Percentiles rank a stretch among this genome's conserved stretches.
Conservation (phyloP, 1,284 basidiomycete genomes). For the Trichosporon faecale region DNA sequence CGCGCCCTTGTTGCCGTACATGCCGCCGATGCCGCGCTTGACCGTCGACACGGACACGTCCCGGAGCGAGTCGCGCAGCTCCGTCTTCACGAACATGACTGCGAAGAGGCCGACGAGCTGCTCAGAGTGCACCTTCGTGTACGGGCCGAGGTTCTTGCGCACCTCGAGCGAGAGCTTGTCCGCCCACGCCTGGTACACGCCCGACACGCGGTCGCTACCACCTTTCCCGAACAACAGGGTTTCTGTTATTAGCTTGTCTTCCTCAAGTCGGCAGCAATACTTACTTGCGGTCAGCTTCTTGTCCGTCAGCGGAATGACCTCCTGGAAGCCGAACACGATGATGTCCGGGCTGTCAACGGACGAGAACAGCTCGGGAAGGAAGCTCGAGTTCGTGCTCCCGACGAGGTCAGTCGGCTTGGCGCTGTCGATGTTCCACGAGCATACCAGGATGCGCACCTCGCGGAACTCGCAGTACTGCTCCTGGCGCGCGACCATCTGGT, state of each 20-base stretch:
- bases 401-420: constrained; percentile 72
- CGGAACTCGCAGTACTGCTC: constrained; percentile 74
- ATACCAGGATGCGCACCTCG: constrained; percentile 71
- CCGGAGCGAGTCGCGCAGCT: constrained; percentile 57
- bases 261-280: constrained; percentile 25
- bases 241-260: constrained; percentile 51
- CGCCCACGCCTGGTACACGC: constrained; percentile 81
- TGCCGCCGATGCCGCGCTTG: constrained; percentile 83
- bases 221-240: constrained; percentile 72
- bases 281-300: constrained; percentile 80
- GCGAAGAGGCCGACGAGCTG: constrained; percentile 86
- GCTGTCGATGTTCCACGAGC: constrained; percentile 93
- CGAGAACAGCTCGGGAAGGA: constrained; percentile 67
- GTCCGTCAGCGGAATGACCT: constrained; percentile 89
- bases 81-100: constrained; percentile 68
- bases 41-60: constrained; percentile 73
- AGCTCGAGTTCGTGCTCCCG: constrained; percentile 63
- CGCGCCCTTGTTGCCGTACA: constrained; percentile 96
- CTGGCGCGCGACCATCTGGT: constrained; percentile 71
- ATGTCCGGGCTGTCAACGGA: constrained; percentile 77
- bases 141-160: constrained; percentile 67
- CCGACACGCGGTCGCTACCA: constrained; percentile 71
- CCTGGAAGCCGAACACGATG: constrained; percentile 91
- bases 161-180: constrained; percentile 75
- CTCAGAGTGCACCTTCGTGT: constrained; percentile 77